Evolutionary conservation across 345 rosid species (phyloP).

Genomic region (Jatropha curcas): DNA sequence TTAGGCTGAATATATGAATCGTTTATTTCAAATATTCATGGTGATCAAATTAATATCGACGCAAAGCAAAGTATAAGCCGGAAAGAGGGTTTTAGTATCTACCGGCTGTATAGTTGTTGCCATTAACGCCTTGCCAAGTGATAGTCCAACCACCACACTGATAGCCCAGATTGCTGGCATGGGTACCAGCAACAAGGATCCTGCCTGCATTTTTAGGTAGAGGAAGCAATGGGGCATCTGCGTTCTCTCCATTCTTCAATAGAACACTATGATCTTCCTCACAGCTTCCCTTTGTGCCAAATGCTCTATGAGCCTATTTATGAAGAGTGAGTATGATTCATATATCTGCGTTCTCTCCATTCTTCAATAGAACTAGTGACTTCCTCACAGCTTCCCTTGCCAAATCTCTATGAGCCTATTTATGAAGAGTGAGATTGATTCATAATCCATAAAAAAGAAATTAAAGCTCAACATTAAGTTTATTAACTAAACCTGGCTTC

Average conservation of each 20-base stretch:
- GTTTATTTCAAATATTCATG: too few species aligned
- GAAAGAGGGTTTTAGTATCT: not conserved
- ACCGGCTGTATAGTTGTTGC: constrained; percentile 63
- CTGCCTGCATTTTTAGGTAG: constrained; percentile 55
- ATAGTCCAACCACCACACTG: constrained; percentile 94
- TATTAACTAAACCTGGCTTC: constrained; percentile 23
- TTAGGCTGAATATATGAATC: too few species aligned
- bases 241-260: constrained; percentile 60
- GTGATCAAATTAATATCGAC: too few species aligned
- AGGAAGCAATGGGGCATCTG: constrained; percentile 59
- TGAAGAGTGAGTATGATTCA: too few species aligned
- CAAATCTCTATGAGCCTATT: constrained; percentile 66
- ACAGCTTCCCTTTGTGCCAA: constrained; percentile 89
- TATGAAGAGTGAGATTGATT: too few species aligned
- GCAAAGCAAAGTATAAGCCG: too few species aligned
- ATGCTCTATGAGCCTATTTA: constrained; percentile 62
- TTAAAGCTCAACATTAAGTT: too few species aligned
- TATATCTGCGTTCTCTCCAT: constrained; percentile 47
- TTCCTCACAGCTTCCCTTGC: constrained; percentile 90
- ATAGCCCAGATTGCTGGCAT: constrained; percentile 73
- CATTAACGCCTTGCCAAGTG: constrained; percentile 66
- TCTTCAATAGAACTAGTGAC: constrained; percentile 75
- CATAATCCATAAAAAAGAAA: too few species aligned
- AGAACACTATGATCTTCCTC: constrained; percentile 76
- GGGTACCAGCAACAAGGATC: constrained; percentile 80